Evolutionary conservation across 1,284 basidiomycete genomes (phyloP), one percentile per base, ranked within the genome.

Genomic region (Rhodotorula sp.): DNA sequence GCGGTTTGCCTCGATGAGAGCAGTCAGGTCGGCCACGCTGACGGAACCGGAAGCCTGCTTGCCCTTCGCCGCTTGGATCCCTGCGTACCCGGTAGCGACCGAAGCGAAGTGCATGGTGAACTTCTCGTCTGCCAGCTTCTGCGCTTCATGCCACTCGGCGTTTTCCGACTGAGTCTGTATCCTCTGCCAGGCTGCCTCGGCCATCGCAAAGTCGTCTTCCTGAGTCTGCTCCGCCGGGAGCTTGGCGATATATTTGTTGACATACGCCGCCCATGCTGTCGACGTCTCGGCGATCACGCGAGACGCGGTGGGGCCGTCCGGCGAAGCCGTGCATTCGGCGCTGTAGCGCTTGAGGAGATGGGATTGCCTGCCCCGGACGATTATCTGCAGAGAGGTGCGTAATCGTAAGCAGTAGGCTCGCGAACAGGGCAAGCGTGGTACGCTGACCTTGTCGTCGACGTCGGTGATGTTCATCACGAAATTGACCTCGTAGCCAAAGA

Each of bases 381-480:
- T 96, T 79, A 96, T 96, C 93, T 95, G 76, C 12, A 24, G 55
- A 6, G 26, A n/a, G 49, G 5, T 24, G 14, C 26, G 53, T 15
- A 2, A 54, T n/a, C 53, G n/a, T 26, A n/a, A 54, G 53, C 15
- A 54, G 26, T 12, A 26, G 53, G 26, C n/a, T 14, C n/a, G 1
- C 20, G 14, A 24, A 49, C 18, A 54, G n/a, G 53, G 8, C 6
- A 26, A 26, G 7, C 8, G 12, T 29, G 2, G 14, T 6, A 29
- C 12, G 77, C 85, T 76, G 74, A 93, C 95, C 87, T 99, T 99
- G 86, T 99, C 96, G 80, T 99, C 96, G 75, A 99, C 96, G 82
- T 99, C 96, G 7, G 96, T 99, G 78, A 99, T 89, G 82, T 99
- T 99, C 94, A 97, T 97, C 68, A 99, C 95, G 81, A 99, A 98